Conservation (phyloP, 1,284 basidiomycete genomes). For the Clitocybe nebularis region DNA sequence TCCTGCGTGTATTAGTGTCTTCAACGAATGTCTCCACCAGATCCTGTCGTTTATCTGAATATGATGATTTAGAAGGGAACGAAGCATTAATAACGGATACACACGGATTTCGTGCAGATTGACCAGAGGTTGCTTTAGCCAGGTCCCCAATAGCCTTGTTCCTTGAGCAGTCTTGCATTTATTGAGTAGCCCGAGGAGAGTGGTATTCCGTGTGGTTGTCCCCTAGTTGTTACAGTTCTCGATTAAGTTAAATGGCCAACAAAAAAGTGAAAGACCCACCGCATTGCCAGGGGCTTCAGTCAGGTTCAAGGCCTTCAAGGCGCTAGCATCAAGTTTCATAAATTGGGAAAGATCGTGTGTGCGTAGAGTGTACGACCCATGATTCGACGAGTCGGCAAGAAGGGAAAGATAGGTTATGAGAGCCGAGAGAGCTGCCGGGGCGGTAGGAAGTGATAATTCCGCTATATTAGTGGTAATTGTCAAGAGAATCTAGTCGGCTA, state of each 20-base stretch:
- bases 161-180: slow-evolving; percentile 97
- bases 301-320: slow-evolving; percentile 86
- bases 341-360: slow-evolving; percentile 93
- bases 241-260: not conserved
- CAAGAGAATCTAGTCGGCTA: not conserved
- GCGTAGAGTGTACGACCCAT: slow-evolving; percentile 76
- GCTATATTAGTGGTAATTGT: slow-evolving; percentile 38
- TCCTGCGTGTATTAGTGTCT: slow-evolving; percentile 69
- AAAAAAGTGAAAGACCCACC: slow-evolving; percentile 25
- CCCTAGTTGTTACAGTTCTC: slow-evolving; percentile 29
- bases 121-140: slow-evolving; percentile 96
- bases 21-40: slow-evolving; percentile 87
- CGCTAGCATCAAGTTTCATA: slow-evolving; percentile 95
- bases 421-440: slow-evolving; percentile 80
- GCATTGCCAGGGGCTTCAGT: slow-evolving; percentile 68
- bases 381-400: slow-evolving; percentile 79
- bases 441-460: slow-evolving; percentile 75
- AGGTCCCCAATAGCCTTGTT: slow-evolving; percentile 84
- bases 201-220: slow-evolving; percentile 71
- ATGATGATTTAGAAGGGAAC: not conserved
- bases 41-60: slow-evolving; percentile 74
- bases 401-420: slow-evolving; percentile 84
- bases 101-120: slow-evolving; percentile 90
- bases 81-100: slow-evolving; percentile 28
- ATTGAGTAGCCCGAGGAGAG: slow-evolving; percentile 87